Evolutionary conservation across 2,329 filamentous ascomycete genomes (phyloP), one percentile per base, ranked within the genome.

Genomic region (Verruconis gallopava): DNA sequence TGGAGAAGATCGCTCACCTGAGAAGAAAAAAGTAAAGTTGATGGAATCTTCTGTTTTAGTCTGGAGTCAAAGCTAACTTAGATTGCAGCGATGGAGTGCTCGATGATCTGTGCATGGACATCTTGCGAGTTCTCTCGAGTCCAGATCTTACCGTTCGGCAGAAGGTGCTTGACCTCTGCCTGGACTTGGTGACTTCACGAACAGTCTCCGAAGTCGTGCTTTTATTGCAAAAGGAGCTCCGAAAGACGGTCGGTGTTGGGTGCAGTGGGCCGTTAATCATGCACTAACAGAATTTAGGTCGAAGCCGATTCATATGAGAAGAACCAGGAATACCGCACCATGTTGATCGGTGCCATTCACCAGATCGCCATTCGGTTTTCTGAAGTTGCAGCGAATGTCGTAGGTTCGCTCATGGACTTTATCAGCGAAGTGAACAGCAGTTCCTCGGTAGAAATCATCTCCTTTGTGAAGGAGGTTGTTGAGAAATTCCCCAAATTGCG

Each of bases 321-420:
- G 76, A 94, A 93, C 64, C 78, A 77, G 57, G 88, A 94, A 63
- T 95, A 95, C 63, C 82, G 91, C 52, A 88, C 93, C 55, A 73
- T 98, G 5, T 73, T 98, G 47, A 96, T 98, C 51, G 86, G 95
- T 62, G 85, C 88, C 28, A 98, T 98, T 56, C 91, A 98, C 62
- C 86, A 93, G 60, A 96, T 91, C 61, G 91, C 91, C 53, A 96
- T 98, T 71, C 95, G 93, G 59, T 96, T 96, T 68, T 96, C 91
- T 9, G 89, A 98, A 63, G 89, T 98, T 48, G 91, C 91, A 19
- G 84, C 89, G 36, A 96, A 85, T 56, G 91, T 98, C 13, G 91
- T 98, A 42, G 91, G 91, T 50, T 75, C 95, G 35, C 73, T 98
- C 42, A 98, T 98, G 91, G 91, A 98, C 63, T 96, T 96, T 59